Evolutionary conservation across 495 filamentous ascomycete species (phyloP).

Genomic region (Hypoxylon crocopeplum): DNA sequence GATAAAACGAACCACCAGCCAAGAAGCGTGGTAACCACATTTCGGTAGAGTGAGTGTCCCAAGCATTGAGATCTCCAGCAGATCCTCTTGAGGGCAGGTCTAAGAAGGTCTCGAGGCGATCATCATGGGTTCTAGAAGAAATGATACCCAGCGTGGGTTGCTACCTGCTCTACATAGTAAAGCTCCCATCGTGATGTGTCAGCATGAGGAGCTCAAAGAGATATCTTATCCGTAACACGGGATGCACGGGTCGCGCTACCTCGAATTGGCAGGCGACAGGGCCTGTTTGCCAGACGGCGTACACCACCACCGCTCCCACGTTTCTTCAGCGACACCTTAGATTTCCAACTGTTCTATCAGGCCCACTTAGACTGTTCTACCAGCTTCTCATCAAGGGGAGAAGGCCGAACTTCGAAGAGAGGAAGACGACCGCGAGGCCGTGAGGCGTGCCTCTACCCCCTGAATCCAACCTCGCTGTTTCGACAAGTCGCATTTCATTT

Average conservation of each 20-base stretch:
- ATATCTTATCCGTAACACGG: constrained; percentile 25
- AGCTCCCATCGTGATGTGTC: constrained; percentile 16
- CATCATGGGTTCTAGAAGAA: constrained; percentile 32
- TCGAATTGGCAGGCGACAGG: constrained; percentile 32
- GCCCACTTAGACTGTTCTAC: constrained; percentile 14
- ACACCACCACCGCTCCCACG: constrained; percentile 28
- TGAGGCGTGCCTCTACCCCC: constrained; percentile 1
- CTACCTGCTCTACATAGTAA: constrained; percentile 28
- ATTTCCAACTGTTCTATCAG: constrained; percentile 20
- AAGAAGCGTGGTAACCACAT: constrained; percentile 14
- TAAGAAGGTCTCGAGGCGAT: constrained; percentile 16
- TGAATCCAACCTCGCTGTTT: constrained; percentile 22
- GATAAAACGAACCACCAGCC: constrained; percentile 6
- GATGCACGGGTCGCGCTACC: constrained; percentile 29
- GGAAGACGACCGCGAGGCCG: constrained; percentile 12
- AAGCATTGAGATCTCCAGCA: constrained; percentile 11
- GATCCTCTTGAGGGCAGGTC: constrained; percentile 23
- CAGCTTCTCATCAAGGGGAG: constrained; percentile 35
- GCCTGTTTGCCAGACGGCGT: constrained; percentile 15
- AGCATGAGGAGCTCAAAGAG: constrained; percentile 15
- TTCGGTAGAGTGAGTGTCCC: constrained; percentile 12
- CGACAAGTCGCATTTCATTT: constrained; percentile 22
- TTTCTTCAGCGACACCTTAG: constrained; percentile 28
- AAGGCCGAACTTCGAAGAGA: constrained; percentile 21
- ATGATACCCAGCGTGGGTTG: constrained; percentile 13